These are phyloP conservation scores for Fusarium vanettenii DNA, from an alignment of 2,329 filamentous ascomycete species.

Conservation along the genomic window DNA sequence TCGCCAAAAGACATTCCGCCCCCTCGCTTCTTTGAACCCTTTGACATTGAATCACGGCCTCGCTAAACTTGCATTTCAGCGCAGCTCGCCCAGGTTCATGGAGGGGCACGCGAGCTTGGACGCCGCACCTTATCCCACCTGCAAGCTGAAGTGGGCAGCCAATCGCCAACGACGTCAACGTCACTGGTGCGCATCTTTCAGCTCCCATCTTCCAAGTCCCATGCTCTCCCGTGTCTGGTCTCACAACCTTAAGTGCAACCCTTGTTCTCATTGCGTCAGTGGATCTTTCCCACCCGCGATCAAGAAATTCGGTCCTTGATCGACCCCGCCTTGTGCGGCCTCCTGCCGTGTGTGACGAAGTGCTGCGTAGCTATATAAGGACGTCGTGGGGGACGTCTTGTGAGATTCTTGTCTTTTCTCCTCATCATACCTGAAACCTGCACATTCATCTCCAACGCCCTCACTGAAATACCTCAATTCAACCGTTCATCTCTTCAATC, in stretches of 20 bases:
- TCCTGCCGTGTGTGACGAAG: constrained; percentile 4
- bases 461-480: not conserved
- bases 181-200: constrained; percentile 24
- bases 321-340: constrained; percentile 2
- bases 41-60: not conserved
- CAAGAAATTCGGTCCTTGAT: constrained; percentile 4
- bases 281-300: constrained; percentile 12
- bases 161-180: constrained; percentile 27
- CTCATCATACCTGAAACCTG: not conserved
- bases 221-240: not conserved
- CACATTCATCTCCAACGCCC: not conserved
- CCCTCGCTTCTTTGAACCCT: too few relatives aligned
- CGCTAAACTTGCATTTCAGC: not conserved
- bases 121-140: constrained; percentile 33
- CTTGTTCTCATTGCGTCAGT: constrained; percentile 36
- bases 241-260: constrained; percentile 4
- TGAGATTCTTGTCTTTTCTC: not conserved
- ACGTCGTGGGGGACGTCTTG: not conserved
- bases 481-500: not conserved
- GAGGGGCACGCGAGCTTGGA: constrained; percentile 13
- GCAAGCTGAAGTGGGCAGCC: not conserved
- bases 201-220: not conserved
- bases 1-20: too few relatives aligned
- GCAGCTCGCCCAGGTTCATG: not conserved
- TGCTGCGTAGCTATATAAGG: constrained; percentile 21